These are phyloP conservation scores for Myxozyma neotropica DNA, from an alignment of 805 yeast species.

Conservation along the genomic window DNA sequence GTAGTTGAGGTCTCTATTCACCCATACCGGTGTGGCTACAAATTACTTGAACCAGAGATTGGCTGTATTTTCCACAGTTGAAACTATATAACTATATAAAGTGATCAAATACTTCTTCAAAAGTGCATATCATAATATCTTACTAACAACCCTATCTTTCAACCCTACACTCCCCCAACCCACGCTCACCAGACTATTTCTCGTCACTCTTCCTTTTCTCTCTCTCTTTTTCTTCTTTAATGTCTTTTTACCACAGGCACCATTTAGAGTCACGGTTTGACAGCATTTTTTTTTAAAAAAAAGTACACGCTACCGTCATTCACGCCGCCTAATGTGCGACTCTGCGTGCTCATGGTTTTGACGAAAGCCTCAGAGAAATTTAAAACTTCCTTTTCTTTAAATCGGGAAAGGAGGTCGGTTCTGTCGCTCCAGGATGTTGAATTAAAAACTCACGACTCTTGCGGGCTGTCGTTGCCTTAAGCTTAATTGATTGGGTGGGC, in stretches of 20 bases:
- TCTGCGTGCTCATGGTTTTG: slow-evolving; percentile 19
- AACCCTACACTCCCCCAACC: slow-evolving; percentile 4
- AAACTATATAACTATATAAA: too few relatives aligned
- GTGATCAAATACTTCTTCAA: too few relatives aligned
- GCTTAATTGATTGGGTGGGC: slow-evolving; percentile 7
- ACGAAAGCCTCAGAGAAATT: slow-evolving; percentile 10
- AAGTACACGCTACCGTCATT: not conserved
- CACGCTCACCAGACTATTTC: not conserved
- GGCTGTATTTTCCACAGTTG: too few relatives aligned
- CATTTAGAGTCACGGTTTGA: slow-evolving; percentile 22
- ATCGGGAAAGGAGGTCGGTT: not conserved
- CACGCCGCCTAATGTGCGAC: slow-evolving; percentile 7
- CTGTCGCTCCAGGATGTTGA: slow-evolving; percentile 7
- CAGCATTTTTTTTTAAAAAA: not conserved
- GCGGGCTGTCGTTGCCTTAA: not conserved
- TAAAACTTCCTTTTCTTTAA: not conserved
- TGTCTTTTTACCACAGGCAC: slow-evolving; percentile 19
- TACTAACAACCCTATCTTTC: not conserved
- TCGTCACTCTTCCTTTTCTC: not conserved
- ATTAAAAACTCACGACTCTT: not conserved
- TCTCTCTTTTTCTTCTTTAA: slow-evolving; percentile 7
- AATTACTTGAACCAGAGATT: too few relatives aligned
- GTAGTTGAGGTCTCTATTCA: too few relatives aligned
- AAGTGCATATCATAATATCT: not conserved
- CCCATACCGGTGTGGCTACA: too few relatives aligned